phyloP scores from a whole-genome alignment of 345 rosid genomes.

The Gossypium thurberi region DNA sequence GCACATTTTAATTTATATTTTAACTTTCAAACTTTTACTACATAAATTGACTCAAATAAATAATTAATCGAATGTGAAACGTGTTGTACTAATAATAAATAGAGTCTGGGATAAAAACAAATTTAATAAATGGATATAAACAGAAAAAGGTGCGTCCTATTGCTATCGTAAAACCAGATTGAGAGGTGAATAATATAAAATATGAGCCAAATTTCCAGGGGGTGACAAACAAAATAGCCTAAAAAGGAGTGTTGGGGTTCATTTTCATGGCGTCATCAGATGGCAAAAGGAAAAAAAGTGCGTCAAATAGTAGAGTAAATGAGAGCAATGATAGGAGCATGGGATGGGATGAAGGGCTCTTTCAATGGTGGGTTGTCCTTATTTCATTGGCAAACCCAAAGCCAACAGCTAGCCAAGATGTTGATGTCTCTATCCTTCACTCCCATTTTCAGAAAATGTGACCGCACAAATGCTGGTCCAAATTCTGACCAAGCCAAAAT shows the following conservation, averaged over 20 bases:
- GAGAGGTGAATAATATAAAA: background rate
- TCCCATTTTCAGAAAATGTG: background rate
- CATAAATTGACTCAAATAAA: too few species aligned
- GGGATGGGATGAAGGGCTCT: conserved; percentile 5
- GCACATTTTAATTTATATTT: too few species aligned
- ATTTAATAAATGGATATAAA: too few species aligned
- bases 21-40: too few species aligned
- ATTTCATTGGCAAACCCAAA: background rate
- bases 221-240: background rate
- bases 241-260: background rate
- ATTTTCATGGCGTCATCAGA: background rate
- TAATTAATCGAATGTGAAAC: too few species aligned
- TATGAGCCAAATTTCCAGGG: background rate
- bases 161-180: background rate
- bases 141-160: too few species aligned
- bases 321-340: conserved; percentile 3
- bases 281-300: background rate
- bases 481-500: background rate
- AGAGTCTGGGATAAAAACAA: too few species aligned
- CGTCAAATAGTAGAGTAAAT: background rate
- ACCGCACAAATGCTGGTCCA: background rate
- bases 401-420: conserved; percentile 17
- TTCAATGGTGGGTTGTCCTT: conserved; percentile 4
- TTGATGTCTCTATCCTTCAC: conserved; percentile 10
- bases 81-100: too few species aligned